These are phyloP conservation scores for Begonia loranthoides DNA, from an alignment of 306 rosid species.

Conservation along the genomic window DNA sequence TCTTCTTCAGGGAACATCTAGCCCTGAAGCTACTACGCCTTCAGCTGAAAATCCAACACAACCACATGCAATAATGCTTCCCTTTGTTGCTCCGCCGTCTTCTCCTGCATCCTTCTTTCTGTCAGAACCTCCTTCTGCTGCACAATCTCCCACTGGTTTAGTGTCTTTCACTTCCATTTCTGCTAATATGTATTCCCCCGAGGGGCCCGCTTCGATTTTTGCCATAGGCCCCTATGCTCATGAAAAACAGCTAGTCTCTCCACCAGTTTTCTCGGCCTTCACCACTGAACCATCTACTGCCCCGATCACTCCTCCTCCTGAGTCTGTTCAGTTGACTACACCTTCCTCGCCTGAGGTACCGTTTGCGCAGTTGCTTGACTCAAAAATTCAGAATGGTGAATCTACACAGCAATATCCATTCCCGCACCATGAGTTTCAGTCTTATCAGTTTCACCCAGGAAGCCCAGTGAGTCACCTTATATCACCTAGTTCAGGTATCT, in stretches of 20 bases:
- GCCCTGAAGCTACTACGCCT: constrained; percentile 19
- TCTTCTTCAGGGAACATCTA: constrained; percentile 41
- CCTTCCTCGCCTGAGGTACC: constrained; percentile 99
- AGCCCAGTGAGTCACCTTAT: constrained; percentile 85
- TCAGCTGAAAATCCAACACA: constrained; percentile 37
- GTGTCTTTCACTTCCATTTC: constrained; percentile 44
- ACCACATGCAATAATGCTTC: constrained; percentile 31
- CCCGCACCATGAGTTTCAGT: constrained; percentile 66
- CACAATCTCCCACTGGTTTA: constrained; percentile 57
- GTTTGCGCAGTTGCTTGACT: constrained; percentile 75
- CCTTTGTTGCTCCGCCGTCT: constrained; percentile 89
- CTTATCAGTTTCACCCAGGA: constrained; percentile 89
- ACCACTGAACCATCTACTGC: constrained; percentile 89
- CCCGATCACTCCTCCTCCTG: constrained; percentile 92
- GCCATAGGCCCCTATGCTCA: constrained; percentile 89
- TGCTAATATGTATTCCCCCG: constrained; percentile 80
- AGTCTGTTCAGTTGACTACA: constrained; percentile 74
- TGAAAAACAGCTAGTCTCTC: constrained; percentile 83
- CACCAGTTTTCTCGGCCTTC: constrained; percentile 83
- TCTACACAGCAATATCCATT: constrained; percentile 43
- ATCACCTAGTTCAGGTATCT: constrained; percentile 81
- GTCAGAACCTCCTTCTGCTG: constrained; percentile 82
- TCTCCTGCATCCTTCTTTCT: constrained; percentile 90
- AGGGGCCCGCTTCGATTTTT: constrained; percentile 84
- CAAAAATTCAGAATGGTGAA: constrained; percentile 36